Percentiles rank a stretch among this genome's conserved stretches.
phyloP scores from a whole-genome alignment of 139 green algal genomes.

The Chlamydomonas sphaeroides region DNA sequence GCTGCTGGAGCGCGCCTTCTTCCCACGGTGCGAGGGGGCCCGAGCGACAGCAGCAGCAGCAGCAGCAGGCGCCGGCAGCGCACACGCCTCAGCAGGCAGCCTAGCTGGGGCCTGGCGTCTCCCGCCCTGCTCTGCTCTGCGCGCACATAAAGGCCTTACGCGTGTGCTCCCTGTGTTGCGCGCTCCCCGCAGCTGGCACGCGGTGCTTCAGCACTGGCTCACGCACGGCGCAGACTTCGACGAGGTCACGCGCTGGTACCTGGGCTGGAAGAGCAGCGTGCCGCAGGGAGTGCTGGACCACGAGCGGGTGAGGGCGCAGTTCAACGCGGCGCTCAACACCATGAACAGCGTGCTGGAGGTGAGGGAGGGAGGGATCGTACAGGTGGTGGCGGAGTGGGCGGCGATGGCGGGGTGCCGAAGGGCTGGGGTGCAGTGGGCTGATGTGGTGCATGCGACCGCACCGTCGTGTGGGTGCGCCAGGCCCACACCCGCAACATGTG shows the following conservation, averaged over 20 bases:
- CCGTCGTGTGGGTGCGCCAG: no score
- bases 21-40: constrained; percentile 76
- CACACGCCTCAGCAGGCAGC: not conserved
- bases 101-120: not conserved
- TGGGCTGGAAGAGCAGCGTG: constrained; percentile 86
- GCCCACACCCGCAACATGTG: no score
- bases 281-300: constrained; percentile 74
- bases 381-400: no score
- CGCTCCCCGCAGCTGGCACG: constrained; percentile 78
- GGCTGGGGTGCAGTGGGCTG: no score
- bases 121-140: not conserved
- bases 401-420: no score
- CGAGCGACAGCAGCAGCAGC: no score
- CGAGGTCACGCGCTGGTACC: constrained; percentile 94
- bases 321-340: constrained; percentile 84
- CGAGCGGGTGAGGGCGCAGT: constrained; percentile 76
- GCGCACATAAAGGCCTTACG: no score
- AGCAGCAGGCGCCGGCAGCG: no score
- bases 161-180: no score
- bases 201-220: constrained; percentile 90
- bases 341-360: constrained; percentile 90
- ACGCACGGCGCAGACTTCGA: constrained; percentile 80
- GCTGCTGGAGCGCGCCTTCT: constrained; percentile 82
- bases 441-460: no score
- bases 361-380: no score